phyloP scores from a whole-genome alignment of 495 filamentous ascomycete species.

The Staphylotrichum longicolle region DNA sequence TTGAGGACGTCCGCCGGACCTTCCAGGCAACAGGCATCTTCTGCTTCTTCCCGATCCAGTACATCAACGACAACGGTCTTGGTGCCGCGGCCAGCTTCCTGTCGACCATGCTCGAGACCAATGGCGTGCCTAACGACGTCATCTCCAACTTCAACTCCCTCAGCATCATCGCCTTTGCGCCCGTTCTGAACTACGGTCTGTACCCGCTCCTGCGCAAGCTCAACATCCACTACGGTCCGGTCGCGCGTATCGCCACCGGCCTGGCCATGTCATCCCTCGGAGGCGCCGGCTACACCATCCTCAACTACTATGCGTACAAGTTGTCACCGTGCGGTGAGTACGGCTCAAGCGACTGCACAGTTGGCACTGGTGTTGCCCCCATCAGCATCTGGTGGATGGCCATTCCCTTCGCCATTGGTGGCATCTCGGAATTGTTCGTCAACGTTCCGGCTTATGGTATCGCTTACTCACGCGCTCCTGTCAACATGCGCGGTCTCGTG shows the following conservation, averaged over 20 bases:
- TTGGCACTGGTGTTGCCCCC: conserved; percentile 48
- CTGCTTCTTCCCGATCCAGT: conserved; percentile 69
- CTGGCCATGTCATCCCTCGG: conserved; percentile 64
- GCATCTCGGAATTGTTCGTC: conserved; percentile 66
- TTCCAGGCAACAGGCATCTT: conserved; percentile 59
- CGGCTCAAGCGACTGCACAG: conserved; percentile 42
- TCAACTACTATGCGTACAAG: conserved; percentile 71
- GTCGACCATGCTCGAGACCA: conserved; percentile 60
- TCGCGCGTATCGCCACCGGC: conserved; percentile 71
- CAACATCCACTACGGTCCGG: conserved; percentile 66
- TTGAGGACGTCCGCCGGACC: conserved; percentile 56
- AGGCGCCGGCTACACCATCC: conserved; percentile 63
- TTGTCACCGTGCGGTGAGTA: conserved; percentile 50
- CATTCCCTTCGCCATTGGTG: conserved; percentile 53
- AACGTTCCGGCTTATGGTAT: conserved; percentile 71
- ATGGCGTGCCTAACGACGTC: conserved; percentile 73
- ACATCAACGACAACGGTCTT: conserved; percentile 57
- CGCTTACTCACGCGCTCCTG: conserved; percentile 67
- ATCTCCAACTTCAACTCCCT: conserved; percentile 76
- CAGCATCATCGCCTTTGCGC: conserved; percentile 66
- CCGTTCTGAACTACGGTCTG: conserved; percentile 59
- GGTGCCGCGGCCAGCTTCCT: conserved; percentile 50
- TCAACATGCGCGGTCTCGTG: conserved; percentile 67
- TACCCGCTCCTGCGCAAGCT: conserved; percentile 65
- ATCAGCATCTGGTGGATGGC: conserved; percentile 52